These are phyloP conservation scores for Domatiomyces catenatus DNA, from an alignment of 2,329 filamentous ascomycete genomes.

Conservation along the genomic window DNA sequence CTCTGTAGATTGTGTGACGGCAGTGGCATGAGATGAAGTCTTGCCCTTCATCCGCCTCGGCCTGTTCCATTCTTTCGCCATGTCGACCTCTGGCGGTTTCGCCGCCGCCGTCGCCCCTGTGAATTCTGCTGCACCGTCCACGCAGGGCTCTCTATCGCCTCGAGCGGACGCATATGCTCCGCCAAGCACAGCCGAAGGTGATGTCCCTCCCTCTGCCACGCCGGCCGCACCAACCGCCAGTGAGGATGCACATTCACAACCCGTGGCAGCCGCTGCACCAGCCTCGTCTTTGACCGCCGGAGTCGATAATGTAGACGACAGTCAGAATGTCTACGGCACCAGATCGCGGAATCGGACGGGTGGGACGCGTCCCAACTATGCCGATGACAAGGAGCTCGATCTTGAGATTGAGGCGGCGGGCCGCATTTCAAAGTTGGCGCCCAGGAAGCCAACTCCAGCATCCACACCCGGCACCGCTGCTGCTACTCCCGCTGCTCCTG, in stretches of 20 bases:
- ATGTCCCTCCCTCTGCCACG: constrained; percentile 9
- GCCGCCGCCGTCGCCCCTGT: constrained; percentile 3
- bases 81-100: constrained; percentile 11
- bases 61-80: constrained; percentile 7
- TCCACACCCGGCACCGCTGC: constrained; percentile 1
- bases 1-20: constrained; percentile 2
- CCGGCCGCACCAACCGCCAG: constrained; percentile 16
- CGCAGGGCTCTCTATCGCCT: constrained; percentile 4
- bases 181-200: constrained; percentile 11
- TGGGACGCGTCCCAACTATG: constrained; percentile 76
- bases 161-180: constrained; percentile 7
- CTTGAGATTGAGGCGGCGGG: constrained; percentile 58
- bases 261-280: constrained; percentile 31
- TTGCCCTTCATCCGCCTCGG: constrained; percentile 1
- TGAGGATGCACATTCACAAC: constrained; percentile 26
- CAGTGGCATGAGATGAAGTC: constrained; percentile 10
- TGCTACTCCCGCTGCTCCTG: constrained; percentile 1
- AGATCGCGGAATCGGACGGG: constrained; percentile 79
- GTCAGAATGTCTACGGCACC: constrained; percentile 68
- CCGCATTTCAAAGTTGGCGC: constrained; percentile 18
- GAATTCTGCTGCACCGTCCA: constrained; percentile 4
- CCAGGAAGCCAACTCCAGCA: constrained; percentile 12
- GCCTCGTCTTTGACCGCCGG: constrained; percentile 24
- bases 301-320: constrained; percentile 29
- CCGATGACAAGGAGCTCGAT: constrained; percentile 82